These are phyloP conservation scores for Irpex sp. DNA, from an alignment of 1,284 basidiomycete genomes.

Conservation along the genomic window DNA sequence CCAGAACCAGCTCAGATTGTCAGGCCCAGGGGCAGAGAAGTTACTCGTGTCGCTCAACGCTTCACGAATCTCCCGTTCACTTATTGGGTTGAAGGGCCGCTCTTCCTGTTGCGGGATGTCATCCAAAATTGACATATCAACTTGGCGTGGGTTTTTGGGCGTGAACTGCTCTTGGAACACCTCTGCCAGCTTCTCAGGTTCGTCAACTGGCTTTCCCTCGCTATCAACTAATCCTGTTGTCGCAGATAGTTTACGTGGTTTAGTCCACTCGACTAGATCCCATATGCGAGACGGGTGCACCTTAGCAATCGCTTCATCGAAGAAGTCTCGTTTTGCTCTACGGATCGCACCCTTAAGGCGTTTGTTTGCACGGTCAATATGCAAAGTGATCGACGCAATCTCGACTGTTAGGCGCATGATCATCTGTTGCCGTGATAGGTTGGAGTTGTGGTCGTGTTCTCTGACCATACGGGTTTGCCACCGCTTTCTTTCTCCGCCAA, in stretches of 20 bases:
- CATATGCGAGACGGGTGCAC: not conserved
- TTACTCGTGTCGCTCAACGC: not conserved
- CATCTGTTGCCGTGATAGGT: too few species aligned
- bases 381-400: not conserved
- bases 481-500: too few species aligned
- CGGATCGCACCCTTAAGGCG: not conserved
- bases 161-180: not conserved
- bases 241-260: not conserved
- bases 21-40: not conserved
- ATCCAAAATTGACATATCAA: not conserved
- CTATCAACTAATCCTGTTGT: not conserved
- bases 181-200: not conserved
- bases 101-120: not conserved
- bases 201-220: not conserved
- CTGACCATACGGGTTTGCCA: too few species aligned
- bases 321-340: not conserved
- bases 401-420: too few species aligned
- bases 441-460: too few species aligned
- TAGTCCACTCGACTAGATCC: not conserved
- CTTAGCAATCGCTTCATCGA: not conserved
- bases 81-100: not conserved
- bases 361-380: not conserved
- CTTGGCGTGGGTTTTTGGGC: not conserved
- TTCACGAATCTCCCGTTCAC: not conserved
- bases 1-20: not conserved